Evolutionary conservation across 2,329 filamentous ascomycete species (phyloP).

Genomic region (Venturia oleaginea): DNA sequence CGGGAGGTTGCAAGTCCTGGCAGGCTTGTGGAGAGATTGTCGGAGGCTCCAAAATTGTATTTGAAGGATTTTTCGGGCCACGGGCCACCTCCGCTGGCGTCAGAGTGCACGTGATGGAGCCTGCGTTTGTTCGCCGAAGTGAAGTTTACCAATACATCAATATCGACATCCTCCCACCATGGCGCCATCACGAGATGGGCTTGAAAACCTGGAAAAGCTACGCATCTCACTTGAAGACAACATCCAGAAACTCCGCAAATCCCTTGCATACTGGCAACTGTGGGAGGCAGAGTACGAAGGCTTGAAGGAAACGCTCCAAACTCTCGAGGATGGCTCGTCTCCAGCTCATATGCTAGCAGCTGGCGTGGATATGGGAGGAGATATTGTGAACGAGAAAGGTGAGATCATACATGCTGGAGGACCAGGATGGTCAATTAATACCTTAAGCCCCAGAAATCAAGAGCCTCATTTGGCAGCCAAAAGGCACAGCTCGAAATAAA

Average conservation of each 20-base stretch:
- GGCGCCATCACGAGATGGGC: background rate
- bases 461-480: slow-evolving; percentile 41
- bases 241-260: slow-evolving; percentile 62
- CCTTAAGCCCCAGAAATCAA: slow-evolving; percentile 42
- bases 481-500: slow-evolving; percentile 39
- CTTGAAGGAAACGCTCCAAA: slow-evolving; percentile 67
- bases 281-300: slow-evolving; percentile 90
- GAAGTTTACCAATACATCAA: background rate
- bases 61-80: background rate
- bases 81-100: background rate
- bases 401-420: background rate
- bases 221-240: slow-evolving; percentile 58
- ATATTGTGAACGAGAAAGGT: slow-evolving; percentile 50
- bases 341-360: slow-evolving; percentile 46
- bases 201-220: slow-evolving; percentile 11
- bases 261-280: slow-evolving; percentile 77
- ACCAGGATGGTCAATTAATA: background rate
- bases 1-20: background rate
- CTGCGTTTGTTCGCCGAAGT: background rate
- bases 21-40: background rate
- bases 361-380: slow-evolving; percentile 51
- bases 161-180: background rate
- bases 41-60: background rate
- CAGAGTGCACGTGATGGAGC: background rate
- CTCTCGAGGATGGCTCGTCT: slow-evolving; percentile 40